Evolutionary conservation across 495 filamentous ascomycete species (phyloP).

Genomic region (Podospora fimiseda): DNA sequence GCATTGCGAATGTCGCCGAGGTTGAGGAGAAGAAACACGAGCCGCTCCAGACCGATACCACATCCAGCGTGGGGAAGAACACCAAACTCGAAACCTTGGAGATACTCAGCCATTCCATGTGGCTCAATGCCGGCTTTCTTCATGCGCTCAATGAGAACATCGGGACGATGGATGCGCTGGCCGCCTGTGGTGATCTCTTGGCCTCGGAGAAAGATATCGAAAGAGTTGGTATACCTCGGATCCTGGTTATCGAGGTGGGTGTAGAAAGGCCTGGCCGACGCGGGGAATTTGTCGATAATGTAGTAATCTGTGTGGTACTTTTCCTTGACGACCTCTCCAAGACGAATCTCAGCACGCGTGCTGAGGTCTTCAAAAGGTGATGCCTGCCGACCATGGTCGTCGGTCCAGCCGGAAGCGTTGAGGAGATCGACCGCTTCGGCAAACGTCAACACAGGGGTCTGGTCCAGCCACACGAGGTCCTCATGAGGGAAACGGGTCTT

Average conservation of each 20-base stretch:
- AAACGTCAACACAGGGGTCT: constrained; percentile 78
- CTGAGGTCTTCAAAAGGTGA: constrained; percentile 69
- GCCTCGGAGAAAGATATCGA: constrained; percentile 90
- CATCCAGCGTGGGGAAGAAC: constrained; percentile 86
- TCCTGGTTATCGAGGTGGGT: constrained; percentile 83
- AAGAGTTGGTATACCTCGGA: constrained; percentile 73
- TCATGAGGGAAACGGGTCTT: constrained; percentile 54
- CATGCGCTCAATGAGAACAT: constrained; percentile 72
- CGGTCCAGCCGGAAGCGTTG: constrained; percentile 70
- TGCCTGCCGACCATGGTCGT: constrained; percentile 65
- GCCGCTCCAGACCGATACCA: constrained; percentile 82
- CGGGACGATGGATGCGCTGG: constrained; percentile 81
- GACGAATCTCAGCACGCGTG: constrained; percentile 80
- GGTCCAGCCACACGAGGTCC: constrained; percentile 64
- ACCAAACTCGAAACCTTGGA: constrained; percentile 81
- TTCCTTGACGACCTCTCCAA: constrained; percentile 76
- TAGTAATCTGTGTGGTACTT: constrained; percentile 89
- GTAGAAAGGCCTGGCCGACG: constrained; percentile 81
- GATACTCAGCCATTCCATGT: constrained; percentile 73
- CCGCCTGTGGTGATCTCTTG: constrained; percentile 91
- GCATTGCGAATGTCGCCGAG: constrained; percentile 85
- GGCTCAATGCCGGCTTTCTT: constrained; percentile 67
- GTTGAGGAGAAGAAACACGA: constrained; percentile 76
- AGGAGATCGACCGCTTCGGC: constrained; percentile 71
- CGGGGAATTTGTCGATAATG: constrained; percentile 89